Evolutionary conservation across 1,284 basidiomycete genomes (phyloP), one percentile per base, ranked within the genome.

Genomic region (Ganoderma leucocontextum): DNA sequence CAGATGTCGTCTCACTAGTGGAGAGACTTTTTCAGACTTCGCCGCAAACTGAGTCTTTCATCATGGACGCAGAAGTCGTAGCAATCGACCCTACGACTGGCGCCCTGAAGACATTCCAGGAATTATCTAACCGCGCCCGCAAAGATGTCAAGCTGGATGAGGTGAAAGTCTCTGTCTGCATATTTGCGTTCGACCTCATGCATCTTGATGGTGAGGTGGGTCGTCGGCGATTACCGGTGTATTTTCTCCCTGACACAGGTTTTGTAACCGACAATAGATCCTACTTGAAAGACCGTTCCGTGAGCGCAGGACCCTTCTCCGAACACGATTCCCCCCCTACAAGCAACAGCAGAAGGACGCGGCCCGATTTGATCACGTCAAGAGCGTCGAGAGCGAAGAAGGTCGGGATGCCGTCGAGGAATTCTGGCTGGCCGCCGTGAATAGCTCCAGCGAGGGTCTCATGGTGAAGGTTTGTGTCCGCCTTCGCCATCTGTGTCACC

Each of bases 121-220:
- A 95, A 69, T 82, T 98, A 25, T 94, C 94, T 4, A 91, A 92
- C 70, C 86, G 96, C 63, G 93, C 95, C 62, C 87, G 94, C 59
- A 97, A 97, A 77, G 93, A 95, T 76, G 96, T 97, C 49, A 84
- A 88, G 69, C 81, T 94, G 1, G 86, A 88, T 70, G 91, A 97
- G 74, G 88, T 99, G 76, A 92, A 89, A 73, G 88, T 98, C 63
- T 82, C 89, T 49, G 95, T 98, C 2, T 93, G 94, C 64, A 87
- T 98, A 0, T 97, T 91, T 80, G 94, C 89, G 0, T 99, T 98
- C 78, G 96, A 99, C 80, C 77, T 98, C 70, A 93, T 99, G 88
- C 93, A 93, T 76, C 82, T 96, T 62, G 93, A 98, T 79, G 93
- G 91, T 78, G 86, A 87, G 81, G 91, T 91, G 69, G 76, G 85